These are phyloP conservation scores for Lachancea cidri DNA, from an alignment of 805 yeast genomes.

Conservation along the genomic window DNA sequence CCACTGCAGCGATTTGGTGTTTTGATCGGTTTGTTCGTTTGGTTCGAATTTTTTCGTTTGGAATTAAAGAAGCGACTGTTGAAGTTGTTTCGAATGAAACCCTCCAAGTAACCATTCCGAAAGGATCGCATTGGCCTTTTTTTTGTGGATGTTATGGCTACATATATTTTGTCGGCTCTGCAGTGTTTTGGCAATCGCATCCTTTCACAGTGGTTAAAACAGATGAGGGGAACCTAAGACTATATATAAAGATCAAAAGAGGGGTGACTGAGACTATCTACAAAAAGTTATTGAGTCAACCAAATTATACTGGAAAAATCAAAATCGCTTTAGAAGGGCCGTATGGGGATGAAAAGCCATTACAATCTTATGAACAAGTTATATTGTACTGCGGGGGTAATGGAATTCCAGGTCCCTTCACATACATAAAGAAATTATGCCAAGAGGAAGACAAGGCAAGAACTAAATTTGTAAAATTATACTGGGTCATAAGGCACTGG, in stretches of 20 bases:
- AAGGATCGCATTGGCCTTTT: constrained; percentile 36
- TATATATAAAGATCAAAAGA: constrained; percentile 43
- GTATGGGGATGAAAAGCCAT: constrained; percentile 39
- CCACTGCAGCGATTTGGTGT: constrained; percentile 59
- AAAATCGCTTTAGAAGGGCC: constrained; percentile 53
- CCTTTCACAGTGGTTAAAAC: constrained; percentile 53
- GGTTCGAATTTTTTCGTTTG: constrained; percentile 49
- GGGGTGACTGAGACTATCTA: constrained; percentile 46
- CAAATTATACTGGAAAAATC: constrained; percentile 6
- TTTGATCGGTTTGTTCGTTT: constrained; percentile 56
- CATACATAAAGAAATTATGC: constrained; percentile 26
- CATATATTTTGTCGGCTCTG: constrained; percentile 45
- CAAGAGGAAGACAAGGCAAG: constrained; percentile 4
- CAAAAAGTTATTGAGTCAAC: constrained; percentile 32
- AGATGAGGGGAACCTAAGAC: constrained; percentile 34
- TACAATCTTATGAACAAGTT: constrained; percentile 37
- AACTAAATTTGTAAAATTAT: constrained; percentile 3
- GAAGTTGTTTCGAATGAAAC: constrained; percentile 13
- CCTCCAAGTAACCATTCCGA: constrained; percentile 17
- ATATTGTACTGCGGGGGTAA: constrained; percentile 44
- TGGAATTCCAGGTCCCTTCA: constrained; percentile 42
- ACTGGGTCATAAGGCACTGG: constrained; percentile 14
- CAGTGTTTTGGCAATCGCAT: constrained; percentile 57
- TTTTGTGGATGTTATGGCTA: constrained; percentile 49
- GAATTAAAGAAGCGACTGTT: constrained; percentile 46